These are phyloP conservation scores for Ilyonectria robusta DNA, from an alignment of 2,329 filamentous ascomycete species.

Conservation along the genomic window DNA sequence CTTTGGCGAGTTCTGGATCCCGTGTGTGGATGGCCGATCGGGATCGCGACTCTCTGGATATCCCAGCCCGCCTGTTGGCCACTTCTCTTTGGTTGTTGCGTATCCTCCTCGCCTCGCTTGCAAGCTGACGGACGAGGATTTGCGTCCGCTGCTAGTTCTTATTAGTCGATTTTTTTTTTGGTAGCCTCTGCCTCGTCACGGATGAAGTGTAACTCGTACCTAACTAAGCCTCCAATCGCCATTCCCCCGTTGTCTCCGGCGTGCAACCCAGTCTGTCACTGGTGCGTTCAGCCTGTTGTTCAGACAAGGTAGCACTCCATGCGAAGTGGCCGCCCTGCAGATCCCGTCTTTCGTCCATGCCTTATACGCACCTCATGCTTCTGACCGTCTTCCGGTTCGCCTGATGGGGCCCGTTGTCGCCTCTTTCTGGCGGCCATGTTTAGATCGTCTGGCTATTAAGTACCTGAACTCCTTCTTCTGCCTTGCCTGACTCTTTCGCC, in stretches of 20 bases:
- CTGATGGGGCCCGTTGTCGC: constrained; percentile 18
- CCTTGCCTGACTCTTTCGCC: constrained; percentile 19
- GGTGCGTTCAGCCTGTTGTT: not conserved
- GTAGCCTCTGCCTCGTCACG: not conserved
- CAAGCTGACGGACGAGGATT: not conserved
- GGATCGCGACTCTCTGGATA: constrained; percentile 6
- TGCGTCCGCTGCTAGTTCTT: not conserved
- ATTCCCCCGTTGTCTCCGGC: not conserved
- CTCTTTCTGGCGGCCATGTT: constrained; percentile 14
- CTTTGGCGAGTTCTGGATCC: constrained; percentile 23
- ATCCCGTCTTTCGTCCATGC: not conserved
- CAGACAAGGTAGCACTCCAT: not conserved
- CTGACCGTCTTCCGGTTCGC: constrained; percentile 16
- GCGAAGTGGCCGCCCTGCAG: not conserved
- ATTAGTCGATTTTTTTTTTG: not conserved
- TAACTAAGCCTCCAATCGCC: not conserved
- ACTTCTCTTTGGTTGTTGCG: not conserved
- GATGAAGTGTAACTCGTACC: not conserved
- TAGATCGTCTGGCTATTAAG: constrained; percentile 4
- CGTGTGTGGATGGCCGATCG: constrained; percentile 15
- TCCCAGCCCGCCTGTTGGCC: not conserved
- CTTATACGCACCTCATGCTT: constrained; percentile 10
- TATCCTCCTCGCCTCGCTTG: not conserved
- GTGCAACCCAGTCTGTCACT: not conserved
- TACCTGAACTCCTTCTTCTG: constrained; percentile 11